Evolutionary conservation across 106 monocot genomes (phyloP), one percentile per base, ranked within the genome.

Genomic region (Chionographis japonica): DNA sequence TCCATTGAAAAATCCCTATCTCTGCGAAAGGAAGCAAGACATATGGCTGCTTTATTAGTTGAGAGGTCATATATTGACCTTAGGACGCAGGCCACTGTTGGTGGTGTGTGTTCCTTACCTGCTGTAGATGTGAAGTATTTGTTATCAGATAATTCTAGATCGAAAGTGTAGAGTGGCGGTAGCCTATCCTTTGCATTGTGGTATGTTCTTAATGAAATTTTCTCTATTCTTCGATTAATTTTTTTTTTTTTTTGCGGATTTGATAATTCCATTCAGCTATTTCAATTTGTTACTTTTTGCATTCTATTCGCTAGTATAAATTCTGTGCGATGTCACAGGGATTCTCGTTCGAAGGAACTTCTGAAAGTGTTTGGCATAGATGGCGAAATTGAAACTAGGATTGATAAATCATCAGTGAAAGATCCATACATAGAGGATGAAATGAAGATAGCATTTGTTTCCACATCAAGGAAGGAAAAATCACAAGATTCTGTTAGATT

Each of bases 31-130:
- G 86, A 82, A 64, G 75, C 81, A 79, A 78, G 78, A 46, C 78
- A 81, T 67, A 81, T 79, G 75, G 86, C 81, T 41, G 54, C 81
- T 72, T 63, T 79, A 62, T 61, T 63, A 38, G 69, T 81, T 61
- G 81, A 86, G 63, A 86, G 86, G 72, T 81, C 86, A 40, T 81
- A 65, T 58, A 54, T 86, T 58, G 86, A 86, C 56, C 86, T 86
- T 68, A 78, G 81, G 65, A 78, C 51, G 46, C 70, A 82, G 54
- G 78, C 66, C 15, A 86, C 86, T 50, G 60, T 79, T 37, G 77
- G 74, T 62, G 86, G 86, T 52, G 78, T 75, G 27, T 81, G 86
- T 39, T 46, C 62, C 50, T 66, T 86, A 52, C 81, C 86, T 56
- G 68, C 75, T 72, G n/a, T 56, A 54, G 86, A 86, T 68, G 72